Base-by-base conservation (phyloP, 2,329 filamentous ascomycete species). In the Meredithiella fracta region DNA sequence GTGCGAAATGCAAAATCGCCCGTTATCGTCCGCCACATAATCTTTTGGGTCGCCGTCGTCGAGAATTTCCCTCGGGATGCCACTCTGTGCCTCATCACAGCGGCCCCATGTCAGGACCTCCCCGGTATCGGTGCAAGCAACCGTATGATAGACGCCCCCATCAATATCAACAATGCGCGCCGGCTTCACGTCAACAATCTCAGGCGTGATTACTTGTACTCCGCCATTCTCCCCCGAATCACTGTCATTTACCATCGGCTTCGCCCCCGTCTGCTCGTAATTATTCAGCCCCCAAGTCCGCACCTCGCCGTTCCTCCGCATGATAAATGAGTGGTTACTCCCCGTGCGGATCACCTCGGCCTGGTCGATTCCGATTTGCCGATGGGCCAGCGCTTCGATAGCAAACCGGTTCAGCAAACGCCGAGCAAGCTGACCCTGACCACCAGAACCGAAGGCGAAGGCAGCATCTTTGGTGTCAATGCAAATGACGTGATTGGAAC, bases 251-350 rank as follows among this genome's bases (percentile, higher is more conserved):
- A 73, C 74, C 31, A 73, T 69, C 59, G 85, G 72, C 73, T 69
- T 59, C 83, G 51, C 80, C 2, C 50, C 84, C 8, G 80, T 83
- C 66, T 86, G 78, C 54, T 79, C 80, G 64, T 80, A 86, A 64
- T 79, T 83, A 68, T 87, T 87, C 42, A 84, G 67, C 2, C 83
- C 83, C 82, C 83, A 87, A 0, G 76, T 72, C 67, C 76, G 85
- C 17, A 85, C 77, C 47, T 76, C 74, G n/a, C 77, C 81, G 14
- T 74, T 74, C 47, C 73, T 72, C 62, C 78, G 74, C 51, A 86
- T 73, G n/a, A 80, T 82, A 60, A 87, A 85, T 56, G 77, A 80
- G 65, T 86, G 82, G 65, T 84, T 83, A 51, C 77, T 73, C 17
- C 83, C 83, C 58, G 76, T 78, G 20, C 73, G 73, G 8, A 66